A percentile compares a stretch with the other conserved stretches of the same genome.
These are phyloP conservation scores for Cicer pinnatifidum DNA, from an alignment of 306 rosid species.

Conservation along the genomic window DNA sequence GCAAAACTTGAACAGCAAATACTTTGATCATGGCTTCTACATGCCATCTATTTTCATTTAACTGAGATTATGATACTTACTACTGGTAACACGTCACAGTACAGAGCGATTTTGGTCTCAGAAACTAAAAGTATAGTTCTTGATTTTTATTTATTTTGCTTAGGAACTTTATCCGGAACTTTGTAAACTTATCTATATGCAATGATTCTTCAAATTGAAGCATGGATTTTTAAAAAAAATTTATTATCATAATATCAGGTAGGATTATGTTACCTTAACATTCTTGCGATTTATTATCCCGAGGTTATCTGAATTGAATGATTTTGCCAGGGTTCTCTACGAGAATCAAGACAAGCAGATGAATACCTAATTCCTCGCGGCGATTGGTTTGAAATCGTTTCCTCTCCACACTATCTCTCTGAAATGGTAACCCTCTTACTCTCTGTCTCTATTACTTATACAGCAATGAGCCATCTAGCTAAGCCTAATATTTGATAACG, in stretches of 20 bases:
- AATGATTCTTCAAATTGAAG: slow-evolving; percentile 11
- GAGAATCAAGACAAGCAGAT: slow-evolving; percentile 58
- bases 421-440: slow-evolving; percentile 70
- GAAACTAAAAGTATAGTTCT: neutral
- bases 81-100: slow-evolving; percentile 15
- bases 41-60: slow-evolving; percentile 16
- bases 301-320: slow-evolving; percentile 40
- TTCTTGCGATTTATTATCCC: slow-evolving; percentile 10
- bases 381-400: slow-evolving; percentile 85
- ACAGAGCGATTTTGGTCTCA: neutral
- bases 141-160: neutral
- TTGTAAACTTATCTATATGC: neutral
- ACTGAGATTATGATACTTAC: slow-evolving; percentile 4
- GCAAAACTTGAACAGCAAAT: slow-evolving; percentile 13
- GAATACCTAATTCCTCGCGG: slow-evolving; percentile 80
- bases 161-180: neutral
- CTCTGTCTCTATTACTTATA: slow-evolving; percentile 2
- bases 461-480: slow-evolving; percentile 12
- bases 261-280: slow-evolving; percentile 19
- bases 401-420: slow-evolving; percentile 88
- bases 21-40: slow-evolving; percentile 22
- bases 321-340: slow-evolving; percentile 73
- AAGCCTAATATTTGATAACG: slow-evolving; percentile 37
- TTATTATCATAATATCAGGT: slow-evolving; percentile 1
- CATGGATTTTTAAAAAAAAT: slow-evolving; percentile 12